Evolutionary conservation across 148 eudicot genomes (phyloP).

Genomic region (Rhododendron simsii): DNA sequence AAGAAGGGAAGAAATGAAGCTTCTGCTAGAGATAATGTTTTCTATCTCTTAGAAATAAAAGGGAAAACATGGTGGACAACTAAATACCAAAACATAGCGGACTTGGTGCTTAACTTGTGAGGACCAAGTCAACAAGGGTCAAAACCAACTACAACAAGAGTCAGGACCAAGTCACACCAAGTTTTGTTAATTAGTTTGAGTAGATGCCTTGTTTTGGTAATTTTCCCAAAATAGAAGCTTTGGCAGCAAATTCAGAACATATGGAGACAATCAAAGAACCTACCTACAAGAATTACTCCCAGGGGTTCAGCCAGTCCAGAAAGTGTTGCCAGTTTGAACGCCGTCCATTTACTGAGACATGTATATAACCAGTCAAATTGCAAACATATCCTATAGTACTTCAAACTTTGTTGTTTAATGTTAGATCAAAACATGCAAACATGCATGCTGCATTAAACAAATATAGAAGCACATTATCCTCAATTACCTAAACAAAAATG

Average conservation of each 20-base stretch:
- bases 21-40: not conserved
- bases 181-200: too few relatives aligned
- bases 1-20: not conserved
- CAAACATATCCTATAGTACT: not conserved
- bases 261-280: slow-evolving; percentile 9
- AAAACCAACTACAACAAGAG: too few relatives aligned
- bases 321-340: slow-evolving; percentile 92
- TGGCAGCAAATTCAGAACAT: not conserved
- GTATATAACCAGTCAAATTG: slow-evolving; percentile 11
- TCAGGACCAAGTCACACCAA: too few relatives aligned
- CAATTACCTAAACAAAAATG: not conserved
- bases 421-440: not conserved
- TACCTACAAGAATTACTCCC: slow-evolving; percentile 94
- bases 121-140: too few relatives aligned
- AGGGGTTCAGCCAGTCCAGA: slow-evolving; percentile 97
- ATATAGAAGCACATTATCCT: not conserved
- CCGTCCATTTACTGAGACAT: slow-evolving; percentile 92
- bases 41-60: not conserved
- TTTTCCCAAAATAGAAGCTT: not conserved
- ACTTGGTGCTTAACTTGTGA: too few relatives aligned
- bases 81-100: too few relatives aligned
- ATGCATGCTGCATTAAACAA: not conserved
- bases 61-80: too few relatives aligned
- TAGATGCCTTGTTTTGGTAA: too few relatives aligned
- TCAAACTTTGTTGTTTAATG: not conserved